A percentile compares a stretch with the other conserved stretches of the same genome.
Conservation (phyloP, 495 filamentous ascomycete genomes). For the Aspergillus saccharolyticus region DNA sequence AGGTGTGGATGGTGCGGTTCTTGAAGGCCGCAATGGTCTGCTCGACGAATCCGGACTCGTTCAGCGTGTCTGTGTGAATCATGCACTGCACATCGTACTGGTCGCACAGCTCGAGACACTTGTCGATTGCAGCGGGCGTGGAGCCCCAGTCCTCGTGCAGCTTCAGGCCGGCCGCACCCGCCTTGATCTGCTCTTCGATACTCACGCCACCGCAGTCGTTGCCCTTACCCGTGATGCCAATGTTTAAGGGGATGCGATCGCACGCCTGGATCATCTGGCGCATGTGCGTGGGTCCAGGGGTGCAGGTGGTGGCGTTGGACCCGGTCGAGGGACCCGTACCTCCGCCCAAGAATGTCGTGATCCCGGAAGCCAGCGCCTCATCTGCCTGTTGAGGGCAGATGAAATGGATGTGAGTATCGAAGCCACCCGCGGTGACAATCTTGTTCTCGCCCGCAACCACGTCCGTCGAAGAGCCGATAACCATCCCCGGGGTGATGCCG, state of each 20-base stretch:
- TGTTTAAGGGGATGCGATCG: conserved; percentile 82
- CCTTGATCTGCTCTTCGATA: conserved; percentile 74
- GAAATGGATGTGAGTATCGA: conserved; percentile 93
- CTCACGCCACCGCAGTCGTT: conserved; percentile 75
- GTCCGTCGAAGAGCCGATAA: conserved; percentile 88
- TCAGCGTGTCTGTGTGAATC: conserved; percentile 96
- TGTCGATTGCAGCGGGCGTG: conserved; percentile 88
- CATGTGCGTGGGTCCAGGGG: conserved; percentile 77
- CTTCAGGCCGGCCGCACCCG: conserved; percentile 87
- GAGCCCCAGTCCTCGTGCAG: conserved; percentile 97
- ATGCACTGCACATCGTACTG: conserved; percentile 89
- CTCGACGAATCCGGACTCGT: conserved; percentile 96
- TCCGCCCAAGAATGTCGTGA: conserved; percentile 90
- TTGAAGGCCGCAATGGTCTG: conserved; percentile 85
- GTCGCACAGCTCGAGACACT: conserved; percentile 84
- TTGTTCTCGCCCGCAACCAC: conserved; percentile 93
- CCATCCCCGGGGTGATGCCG: conserved; percentile 69
- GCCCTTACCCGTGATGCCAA: conserved; percentile 94
- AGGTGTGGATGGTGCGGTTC: conserved; percentile 90
- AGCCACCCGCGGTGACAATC: conserved; percentile 87
- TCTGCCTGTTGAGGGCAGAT: conserved; percentile 94
- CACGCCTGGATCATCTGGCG: conserved; percentile 90
- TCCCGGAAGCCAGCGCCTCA: conserved; percentile 79
- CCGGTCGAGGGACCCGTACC: conserved; percentile 96
- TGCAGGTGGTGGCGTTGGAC: conserved; percentile 93